Base-by-base conservation (phyloP, 331 rosid genomes). In the Acacia concinna region DNA sequence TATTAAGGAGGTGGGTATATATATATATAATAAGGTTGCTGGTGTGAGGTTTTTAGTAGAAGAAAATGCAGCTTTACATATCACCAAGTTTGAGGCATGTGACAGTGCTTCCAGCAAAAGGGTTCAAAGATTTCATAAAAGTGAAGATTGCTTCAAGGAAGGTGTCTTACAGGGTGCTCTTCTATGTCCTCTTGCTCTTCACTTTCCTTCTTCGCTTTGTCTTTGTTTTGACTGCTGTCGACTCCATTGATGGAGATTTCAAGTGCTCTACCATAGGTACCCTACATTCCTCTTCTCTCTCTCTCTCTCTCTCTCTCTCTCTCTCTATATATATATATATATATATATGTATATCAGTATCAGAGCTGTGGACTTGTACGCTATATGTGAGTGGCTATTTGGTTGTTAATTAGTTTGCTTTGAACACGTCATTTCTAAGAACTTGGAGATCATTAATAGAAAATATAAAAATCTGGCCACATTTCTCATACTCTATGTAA, bases 1-100 rank as follows among this genome's bases (percentile, higher is more conserved):
- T n/a, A 6, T 40, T 20, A 35, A 28, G 28, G 14, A 14, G 20
- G 46, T 71, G 71, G 82, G 37, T 63, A 28, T 47, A 77, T 60
- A 46, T 47, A 18, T 47, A 17, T 1, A n/a, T 8, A 41, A 54
- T 67, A 38, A 38, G 34, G 60, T 25, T 12, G 52, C 60, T 52
- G 60, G 17, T 76, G 60, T 52, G 13, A 59, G 65, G 9, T 4
- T 54, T 54, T 51, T 52, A 7, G 60, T 20, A 49, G 57, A 23
- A 25, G 7, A 59, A 27, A 81, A 96, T 93, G 99, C 97, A 96
- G 98, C 97, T 96, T 13, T 94, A 93, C 43, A 90, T 96, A 83
- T 96, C 99, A 31, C 99, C 97, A 30, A 96, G 97, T 86, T 85
- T 96, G 86, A 93, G 97, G 89, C 97, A 96, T 83, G 93, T 96